Base-by-base conservation (phyloP, 768 basidiomycete species). In the Agrocybe pediades region DNA sequence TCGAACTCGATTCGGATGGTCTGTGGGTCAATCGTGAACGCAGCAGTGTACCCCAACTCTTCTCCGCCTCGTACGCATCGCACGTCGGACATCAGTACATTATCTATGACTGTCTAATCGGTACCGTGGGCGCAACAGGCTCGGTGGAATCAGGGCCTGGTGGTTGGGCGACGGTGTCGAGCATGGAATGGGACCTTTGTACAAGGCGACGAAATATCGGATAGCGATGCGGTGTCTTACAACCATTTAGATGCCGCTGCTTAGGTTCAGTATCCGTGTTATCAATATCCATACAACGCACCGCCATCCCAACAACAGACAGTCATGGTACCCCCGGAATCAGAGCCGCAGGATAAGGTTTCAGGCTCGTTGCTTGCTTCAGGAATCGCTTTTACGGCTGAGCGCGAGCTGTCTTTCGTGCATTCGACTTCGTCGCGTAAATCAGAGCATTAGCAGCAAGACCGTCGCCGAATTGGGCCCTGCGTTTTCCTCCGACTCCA, bases 121-220 rank as follows among this genome's bases (percentile, higher is more conserved):
- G 78, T 90, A 0, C 87, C 87, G 2, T 58, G 75, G 56, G 71
- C 74, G 2, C 79, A 79, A 36, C 75, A 69, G n/a, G n/a, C n/a
- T n/a, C n/a, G n/a, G 41, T 24, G 52, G n/a, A n/a, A n/a, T n/a
- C n/a, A n/a, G n/a, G n/a, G n/a, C n/a, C n/a, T n/a, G 54, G 61
- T 39, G 69, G 65, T 30, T 61, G 64, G 2, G 62, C 71, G 16
- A 62, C 68, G 16, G 78, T 84, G 0, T 73, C 91, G 11, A 84
- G 62, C 83, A 87, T 61, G 85, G 88, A 39, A 88, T 87, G 60
- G 87, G 85, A 20, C 86, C 88, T 54, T 70, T 91, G 46, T 89
- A 91, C 74, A 90, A 88, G 67, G 91, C 89, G 2, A 84, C 94
- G 77, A 79, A 92, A 41, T 92, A 94, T 71, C 96, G 56, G 95